Base-by-base conservation (phyloP, 331 rosid genomes). In the Spiraea crenata region DNA sequence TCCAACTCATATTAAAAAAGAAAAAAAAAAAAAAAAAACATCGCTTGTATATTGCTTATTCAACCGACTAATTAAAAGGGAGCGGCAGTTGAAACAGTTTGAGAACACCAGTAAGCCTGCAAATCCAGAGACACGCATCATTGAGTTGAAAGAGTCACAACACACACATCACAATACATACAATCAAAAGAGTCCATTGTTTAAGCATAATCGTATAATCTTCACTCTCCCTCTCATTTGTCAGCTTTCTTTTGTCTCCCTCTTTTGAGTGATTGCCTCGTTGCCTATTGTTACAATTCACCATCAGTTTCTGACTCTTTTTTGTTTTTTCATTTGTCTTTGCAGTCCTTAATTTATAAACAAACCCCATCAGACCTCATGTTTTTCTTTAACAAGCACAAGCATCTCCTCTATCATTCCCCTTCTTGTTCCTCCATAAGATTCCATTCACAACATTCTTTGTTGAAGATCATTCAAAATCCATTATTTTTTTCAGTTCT, bases 261-360 rank as follows among this genome's bases (percentile, higher is more conserved):
- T 82, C 45, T 49, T 19, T 60, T 76, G 65, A 39, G 37, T 49
- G 19, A 69, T 67, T 81, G 76, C 67, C 31, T 79, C 68, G 87
- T 79, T 81, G 84, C 87, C 90, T 79, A 58, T 68, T 85, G 89
- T 72, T 61, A 55, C 39, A 75, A 60, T 62, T 71, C 61, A 54
- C 74, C 65, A 45, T 52, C 74, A 57, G 16, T 64, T 40, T 54
- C 65, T 42, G 4, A 44, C 65, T 50, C 58, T 49, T 67, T 34
- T 79, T 83, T 84, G 62, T 80, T 79, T 38, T 74, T 57, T 74
- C 57, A 45, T 60, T 54, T 54, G 57, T 41, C 65, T 7, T 25
- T n/a, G 55, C 62, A 14, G 64, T 64, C 74, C 70, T 73, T 57
- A 34, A 35, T 57, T 74, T 80, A 70, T 13, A 49, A 64, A 64